Conservation (phyloP, 2,329 filamentous ascomycete genomes). For the Fusarium sp. region DNA sequence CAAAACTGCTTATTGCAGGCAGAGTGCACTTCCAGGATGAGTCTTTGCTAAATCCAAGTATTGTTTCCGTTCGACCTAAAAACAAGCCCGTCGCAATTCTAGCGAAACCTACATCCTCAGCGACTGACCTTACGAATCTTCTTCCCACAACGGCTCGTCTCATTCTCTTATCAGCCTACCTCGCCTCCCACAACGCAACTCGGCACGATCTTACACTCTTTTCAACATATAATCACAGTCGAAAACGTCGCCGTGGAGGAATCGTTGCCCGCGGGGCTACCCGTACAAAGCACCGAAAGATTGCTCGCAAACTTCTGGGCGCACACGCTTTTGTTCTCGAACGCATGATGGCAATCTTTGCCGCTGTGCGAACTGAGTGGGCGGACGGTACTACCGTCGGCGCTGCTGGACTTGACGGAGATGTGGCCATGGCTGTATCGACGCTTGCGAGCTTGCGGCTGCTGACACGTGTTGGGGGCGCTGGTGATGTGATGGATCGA, state of each 20-base stretch:
- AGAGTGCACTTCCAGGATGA: slow-evolving; percentile 79
- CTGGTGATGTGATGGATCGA: slow-evolving; percentile 74
- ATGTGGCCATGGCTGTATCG: slow-evolving; percentile 74
- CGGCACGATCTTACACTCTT: slow-evolving; percentile 81
- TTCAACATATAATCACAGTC: slow-evolving; percentile 73
- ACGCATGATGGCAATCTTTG: slow-evolving; percentile 81
- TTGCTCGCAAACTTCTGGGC: slow-evolving; percentile 80
- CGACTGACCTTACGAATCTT: slow-evolving; percentile 63
- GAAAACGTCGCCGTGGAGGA: slow-evolving; percentile 63
- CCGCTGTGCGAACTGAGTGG: slow-evolving; percentile 72
- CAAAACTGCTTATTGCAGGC: slow-evolving; percentile 80
- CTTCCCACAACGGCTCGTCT: slow-evolving; percentile 80
- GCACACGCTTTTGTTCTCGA: slow-evolving; percentile 83
- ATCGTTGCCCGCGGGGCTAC: slow-evolving; percentile 51
- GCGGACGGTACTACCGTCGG: slow-evolving; percentile 48
- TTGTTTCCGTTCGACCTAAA: slow-evolving; percentile 57
- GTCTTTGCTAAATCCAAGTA: slow-evolving; percentile 73
- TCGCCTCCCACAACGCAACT: slow-evolving; percentile 82
- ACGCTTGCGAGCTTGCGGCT: slow-evolving; percentile 78
- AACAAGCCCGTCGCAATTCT: slow-evolving; percentile 4
- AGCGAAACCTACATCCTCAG: slow-evolving; percentile 32
- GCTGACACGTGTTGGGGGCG: slow-evolving; percentile 72
- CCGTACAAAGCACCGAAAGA: slow-evolving; percentile 72
- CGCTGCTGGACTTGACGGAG: slow-evolving; percentile 60
- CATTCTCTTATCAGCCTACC: slow-evolving; percentile 80